Evolutionary conservation across 306 rosid genomes (phyloP), one percentile per base, ranked within the genome.

Genomic region (Fagus crenata): DNA sequence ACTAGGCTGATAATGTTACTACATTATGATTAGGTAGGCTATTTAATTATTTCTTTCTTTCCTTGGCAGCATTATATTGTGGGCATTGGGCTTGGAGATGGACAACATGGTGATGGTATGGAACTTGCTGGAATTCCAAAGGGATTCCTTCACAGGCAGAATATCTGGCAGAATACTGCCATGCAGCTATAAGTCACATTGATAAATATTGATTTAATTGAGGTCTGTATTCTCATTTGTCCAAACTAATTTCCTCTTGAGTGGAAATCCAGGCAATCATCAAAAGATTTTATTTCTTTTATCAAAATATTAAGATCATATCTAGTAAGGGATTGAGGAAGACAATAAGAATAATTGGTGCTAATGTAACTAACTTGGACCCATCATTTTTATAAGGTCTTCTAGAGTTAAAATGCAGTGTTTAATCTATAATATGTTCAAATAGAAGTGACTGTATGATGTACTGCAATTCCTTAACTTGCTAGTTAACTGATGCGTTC

Each of bases 141-240:
- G 99, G 99, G 59, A 80, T 95, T 84, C 99, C 99, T 70, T 81
- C 97, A 56, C 88, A 72, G 75, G 86, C 97, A 49, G 93, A 92
- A 68, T 95, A 82, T 85, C 81, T 95, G 89, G 97, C 96, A 53
- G 89, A 86, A 74, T 95, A 95, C 87, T 95, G 97, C 82, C 88
- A 89, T 74, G 32, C 79, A 2, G 49, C 91, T 53, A 97, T 95
- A 92, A 89, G 97, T 89, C 69, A 28, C 28, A 3, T 43, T 60
- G 43, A 67, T 69, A 68, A 35, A 22, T 37, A 69, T 32, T 40
- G 77, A 61, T 63, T 51, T 7, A 13, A 28, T 37, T 75, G 36
- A 18, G 0, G 35, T 33, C 51, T 70, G 53, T 74, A 31, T 76
- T 67, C 68, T 75, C 32, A 18, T 81, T 54, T 41, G 37, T 51